phyloP scores from a whole-genome alignment of 139 green algal genomes.

The Nannochloris sp. region DNA sequence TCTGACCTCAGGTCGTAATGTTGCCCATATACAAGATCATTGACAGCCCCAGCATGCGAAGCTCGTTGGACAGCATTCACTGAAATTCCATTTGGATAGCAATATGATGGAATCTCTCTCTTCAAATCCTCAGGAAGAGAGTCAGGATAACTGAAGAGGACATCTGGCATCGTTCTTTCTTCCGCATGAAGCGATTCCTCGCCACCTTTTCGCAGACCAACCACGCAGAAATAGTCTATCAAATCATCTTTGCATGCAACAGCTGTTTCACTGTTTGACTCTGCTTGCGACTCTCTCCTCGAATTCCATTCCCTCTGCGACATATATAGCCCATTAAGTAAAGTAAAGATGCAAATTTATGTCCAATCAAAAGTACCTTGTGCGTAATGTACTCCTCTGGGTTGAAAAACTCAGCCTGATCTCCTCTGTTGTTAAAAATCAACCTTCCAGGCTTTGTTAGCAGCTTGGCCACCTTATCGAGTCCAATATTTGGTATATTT shows the following conservation, averaged over 20 bases:
- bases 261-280: not conserved
- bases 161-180: not conserved
- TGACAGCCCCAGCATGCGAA: constrained; percentile 51
- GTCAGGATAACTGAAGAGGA: constrained; percentile 3
- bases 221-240: constrained; percentile 63
- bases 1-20: constrained; percentile 38
- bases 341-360: not conserved
- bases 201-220: constrained; percentile 45
- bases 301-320: not conserved
- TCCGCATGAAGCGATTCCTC: not conserved
- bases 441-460: too few relatives aligned
- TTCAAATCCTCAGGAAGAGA: constrained; percentile 26
- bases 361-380: constrained; percentile 15
- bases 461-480: not conserved
- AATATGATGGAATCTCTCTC: constrained; percentile 50
- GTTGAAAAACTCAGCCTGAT: constrained; percentile 12
- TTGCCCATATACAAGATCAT: constrained; percentile 67
- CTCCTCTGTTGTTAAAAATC: too few relatives aligned
- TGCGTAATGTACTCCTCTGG: constrained; percentile 24
- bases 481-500: not conserved
- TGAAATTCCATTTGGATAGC: constrained; percentile 63
- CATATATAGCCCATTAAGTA: not conserved
- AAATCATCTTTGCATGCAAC: constrained; percentile 8
- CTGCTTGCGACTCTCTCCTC: not conserved
- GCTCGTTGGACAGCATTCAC: constrained; percentile 55